These are phyloP conservation scores for Mortierella sp. DNA, from an alignment of 371 early-diverging fungal genomes.

Conservation along the genomic window DNA sequence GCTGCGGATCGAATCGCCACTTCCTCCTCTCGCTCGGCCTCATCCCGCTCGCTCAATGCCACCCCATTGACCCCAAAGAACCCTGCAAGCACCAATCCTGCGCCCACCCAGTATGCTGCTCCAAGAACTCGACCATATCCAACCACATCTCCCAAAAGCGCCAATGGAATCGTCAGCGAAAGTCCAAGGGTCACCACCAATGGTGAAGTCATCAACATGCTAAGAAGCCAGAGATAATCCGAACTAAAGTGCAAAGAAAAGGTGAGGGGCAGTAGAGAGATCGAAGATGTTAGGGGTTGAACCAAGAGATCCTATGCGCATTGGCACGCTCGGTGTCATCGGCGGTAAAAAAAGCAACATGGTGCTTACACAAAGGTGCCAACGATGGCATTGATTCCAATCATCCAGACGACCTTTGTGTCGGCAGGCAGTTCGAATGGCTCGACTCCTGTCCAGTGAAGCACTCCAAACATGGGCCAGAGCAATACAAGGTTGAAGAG, in stretches of 20 bases:
- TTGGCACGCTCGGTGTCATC: neutral
- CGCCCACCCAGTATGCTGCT: slow-evolving; percentile 75
- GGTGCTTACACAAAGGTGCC: slow-evolving; percentile 78
- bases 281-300: neutral
- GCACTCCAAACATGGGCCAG: slow-evolving; percentile 77
- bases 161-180: slow-evolving; percentile 85
- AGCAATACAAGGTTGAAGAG: slow-evolving; percentile 78
- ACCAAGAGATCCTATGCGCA: neutral
- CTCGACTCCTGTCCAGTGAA: slow-evolving; percentile 78
- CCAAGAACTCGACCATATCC: slow-evolving; percentile 72
- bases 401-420: slow-evolving; percentile 67
- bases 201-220: slow-evolving; percentile 88
- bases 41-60: slow-evolving; percentile 60
- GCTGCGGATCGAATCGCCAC: slow-evolving; percentile 31
- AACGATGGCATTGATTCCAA: slow-evolving; percentile 81
- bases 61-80: slow-evolving; percentile 76
- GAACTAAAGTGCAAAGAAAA: slow-evolving; percentile 59
- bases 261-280: neutral
- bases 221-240: slow-evolving; percentile 84
- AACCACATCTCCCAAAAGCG: slow-evolving; percentile 79
- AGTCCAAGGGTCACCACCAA: slow-evolving; percentile 84
- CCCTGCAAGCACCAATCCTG: slow-evolving; percentile 74
- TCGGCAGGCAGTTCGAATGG: slow-evolving; percentile 74
- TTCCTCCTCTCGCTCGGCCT: slow-evolving; percentile 27
- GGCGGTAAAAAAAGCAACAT: neutral